Conservation (phyloP, 495 filamentous ascomycete species). For the Halenospora varia region DNA sequence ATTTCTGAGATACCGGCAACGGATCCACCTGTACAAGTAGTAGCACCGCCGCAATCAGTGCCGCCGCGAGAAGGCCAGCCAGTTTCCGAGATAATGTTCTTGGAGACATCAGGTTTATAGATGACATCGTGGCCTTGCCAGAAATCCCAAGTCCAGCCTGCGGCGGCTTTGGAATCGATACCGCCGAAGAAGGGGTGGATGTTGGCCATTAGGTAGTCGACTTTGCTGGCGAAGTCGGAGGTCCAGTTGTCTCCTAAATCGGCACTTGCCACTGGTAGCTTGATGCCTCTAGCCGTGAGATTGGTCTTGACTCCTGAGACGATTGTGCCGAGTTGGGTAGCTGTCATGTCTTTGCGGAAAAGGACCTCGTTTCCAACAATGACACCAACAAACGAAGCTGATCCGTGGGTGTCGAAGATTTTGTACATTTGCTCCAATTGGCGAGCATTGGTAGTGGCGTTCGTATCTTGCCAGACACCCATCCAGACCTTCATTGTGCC, state of each 20-base stretch:
- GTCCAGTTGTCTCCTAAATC: slow-evolving; percentile 93
- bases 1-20: slow-evolving; percentile 79
- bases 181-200: slow-evolving; percentile 97
- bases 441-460: slow-evolving; percentile 76
- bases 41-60: slow-evolving; percentile 62
- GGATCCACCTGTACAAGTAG: slow-evolving; percentile 55
- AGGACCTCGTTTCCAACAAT: slow-evolving; percentile 95
- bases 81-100: slow-evolving; percentile 79
- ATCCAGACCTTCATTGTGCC: slow-evolving; percentile 86
- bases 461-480: slow-evolving; percentile 88
- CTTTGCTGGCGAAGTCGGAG: slow-evolving; percentile 53
- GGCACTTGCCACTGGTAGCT: slow-evolving; percentile 78
- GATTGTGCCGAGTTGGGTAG: slow-evolving; percentile 56
- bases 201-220: slow-evolving; percentile 93
- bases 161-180: slow-evolving; percentile 59
- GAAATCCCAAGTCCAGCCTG: slow-evolving; percentile 81
- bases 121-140: slow-evolving; percentile 64
- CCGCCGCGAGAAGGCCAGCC: slow-evolving; percentile 91
- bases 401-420: slow-evolving; percentile 65
- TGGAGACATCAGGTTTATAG: slow-evolving; percentile 54
- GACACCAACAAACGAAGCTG: slow-evolving; percentile 71
- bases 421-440: slow-evolving; percentile 79
- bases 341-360: slow-evolving; percentile 70
- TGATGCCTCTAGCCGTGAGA: slow-evolving; percentile 58
- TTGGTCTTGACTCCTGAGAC: slow-evolving; percentile 66